Base-by-base conservation (phyloP, 768 basidiomycete species). In the Russula earlei region DNA sequence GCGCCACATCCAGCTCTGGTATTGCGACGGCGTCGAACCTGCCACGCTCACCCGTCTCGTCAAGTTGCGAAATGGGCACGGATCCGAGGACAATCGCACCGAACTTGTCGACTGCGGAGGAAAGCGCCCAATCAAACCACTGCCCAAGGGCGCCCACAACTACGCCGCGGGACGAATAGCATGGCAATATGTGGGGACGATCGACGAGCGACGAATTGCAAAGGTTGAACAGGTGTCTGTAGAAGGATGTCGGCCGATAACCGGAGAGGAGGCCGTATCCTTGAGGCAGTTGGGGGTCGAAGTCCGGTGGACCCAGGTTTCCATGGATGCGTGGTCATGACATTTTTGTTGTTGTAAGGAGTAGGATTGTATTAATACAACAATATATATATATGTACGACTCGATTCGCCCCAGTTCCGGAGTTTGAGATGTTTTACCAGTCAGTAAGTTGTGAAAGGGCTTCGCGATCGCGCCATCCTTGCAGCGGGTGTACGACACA, bases 1-100 rank as follows among this genome's bases (percentile, higher is more conserved):
- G 27, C 50, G 53, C 22, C 40, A 42, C 31, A 55, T 59, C 14
- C 49, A 62, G 11, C 54, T 62, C n/a, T 62, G 57, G 53, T 40
- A 37, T 11, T 55, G 57, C 50, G 49, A 55, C n/a, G n/a, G n/a
- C n/a, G n/a, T n/a, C n/a, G n/a, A n/a, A n/a, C n/a, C n/a, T n/a
- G n/a, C n/a, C n/a, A n/a, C n/a, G n/a, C n/a, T n/a, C n/a, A n/a
- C n/a, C n/a, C n/a, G n/a, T n/a, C n/a, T 59, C n/a, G 20, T 62
- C 38, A 52, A 52, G 44, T 37, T 55, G 27, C 60, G 60, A 38
- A 59, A 58, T 19, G 57, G 53, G 6, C 48, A 48, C 25, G 38
- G 25, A 25, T 24, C 43, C 9, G 38, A 31, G 10, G 34, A 24
- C 6, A 43, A 22, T 22, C 20, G 4, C 27, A 5, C 41, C 56